A percentile compares a stretch with the other conserved stretches of the same genome.
Conservation (phyloP, 805 yeast species). For the fission yeast (Schizosaccharomyces pombe) region ASM294v3 CU329670.1:705501-706000, state of each 20-base stretch:
- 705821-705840: not conserved
- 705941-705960: slow-evolving; percentile 69
- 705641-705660: not conserved
- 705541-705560: not conserved
- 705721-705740: not conserved
- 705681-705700: not conserved
- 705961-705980: slow-evolving; percentile 40
- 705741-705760: not conserved
- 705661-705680: not conserved
- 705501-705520: not conserved
- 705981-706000: slow-evolving; percentile 26
- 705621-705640: not conserved
- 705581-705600: not conserved
- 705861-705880: not conserved
- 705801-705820: not conserved
- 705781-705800: not conserved
- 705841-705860: not conserved
- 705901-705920: not conserved
- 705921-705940: slow-evolving; percentile 77
- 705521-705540: not conserved
- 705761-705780: not conserved
- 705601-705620: not conserved
- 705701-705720: not conserved
- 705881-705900: not conserved
- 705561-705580: not conserved